These are phyloP conservation scores for Atkinsonella hypoxylon DNA, from an alignment of 2,329 filamentous ascomycete species.

Conservation along the genomic window DNA sequence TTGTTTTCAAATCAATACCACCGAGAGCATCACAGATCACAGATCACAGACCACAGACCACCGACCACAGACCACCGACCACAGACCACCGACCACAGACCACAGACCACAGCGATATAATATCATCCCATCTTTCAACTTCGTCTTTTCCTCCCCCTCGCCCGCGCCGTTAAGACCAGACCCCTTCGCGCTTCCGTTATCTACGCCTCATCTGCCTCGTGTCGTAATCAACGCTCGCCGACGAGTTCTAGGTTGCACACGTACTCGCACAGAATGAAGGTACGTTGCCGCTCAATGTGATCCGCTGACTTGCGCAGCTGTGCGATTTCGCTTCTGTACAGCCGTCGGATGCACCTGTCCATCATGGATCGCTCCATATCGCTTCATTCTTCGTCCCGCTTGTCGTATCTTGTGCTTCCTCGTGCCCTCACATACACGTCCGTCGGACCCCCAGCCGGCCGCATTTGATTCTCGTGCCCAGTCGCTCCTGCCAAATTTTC, in stretches of 20 bases:
- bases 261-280: slow-evolving; percentile 27
- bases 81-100: too few species aligned
- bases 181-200: background rate
- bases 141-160: background rate
- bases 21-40: too few species aligned
- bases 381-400: background rate
- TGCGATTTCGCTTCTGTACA: background rate
- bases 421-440: background rate
- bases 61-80: too few species aligned
- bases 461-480: background rate
- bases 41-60: too few species aligned
- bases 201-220: background rate
- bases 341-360: background rate
- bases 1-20: background rate
- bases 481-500: slow-evolving; percentile 9
- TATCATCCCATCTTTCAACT: background rate
- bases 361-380: background rate
- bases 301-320: background rate
- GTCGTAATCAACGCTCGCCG: slow-evolving; percentile 1
- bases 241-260: slow-evolving; percentile 9
- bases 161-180: too few species aligned
- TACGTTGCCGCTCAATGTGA: slow-evolving; percentile 4
- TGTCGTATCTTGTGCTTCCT: slow-evolving; percentile 2
- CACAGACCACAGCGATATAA: too few species aligned
- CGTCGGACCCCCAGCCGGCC: background rate